These are phyloP conservation scores for Cucurbita moschata DNA, from an alignment of 306 rosid species.

Conservation along the genomic window DNA sequence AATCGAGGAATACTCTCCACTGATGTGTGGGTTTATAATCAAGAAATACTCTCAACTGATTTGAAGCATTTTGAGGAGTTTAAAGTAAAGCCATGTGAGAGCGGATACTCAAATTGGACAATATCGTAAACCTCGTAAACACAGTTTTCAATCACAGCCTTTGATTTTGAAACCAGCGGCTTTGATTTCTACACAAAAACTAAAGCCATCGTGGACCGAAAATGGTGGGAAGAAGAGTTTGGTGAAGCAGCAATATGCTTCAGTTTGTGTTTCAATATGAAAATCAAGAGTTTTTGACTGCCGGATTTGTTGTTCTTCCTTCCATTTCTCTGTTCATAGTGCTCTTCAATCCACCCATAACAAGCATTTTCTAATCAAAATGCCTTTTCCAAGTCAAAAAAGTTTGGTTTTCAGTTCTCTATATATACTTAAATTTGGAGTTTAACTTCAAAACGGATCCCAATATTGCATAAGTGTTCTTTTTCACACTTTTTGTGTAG, in stretches of 20 bases:
- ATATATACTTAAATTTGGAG: neutral
- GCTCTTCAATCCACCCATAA: neutral
- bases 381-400: neutral
- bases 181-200: neutral
- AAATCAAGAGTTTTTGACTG: too few relatives aligned
- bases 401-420: neutral
- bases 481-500: neutral
- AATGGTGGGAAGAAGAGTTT: neutral
- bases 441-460: too few relatives aligned
- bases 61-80: too few relatives aligned
- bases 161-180: neutral
- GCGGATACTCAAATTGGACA: too few relatives aligned
- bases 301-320: neutral
- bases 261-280: neutral
- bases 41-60: too few relatives aligned
- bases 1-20: too few relatives aligned
- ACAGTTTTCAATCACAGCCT: neutral
- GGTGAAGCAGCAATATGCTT: neutral
- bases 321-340: neutral
- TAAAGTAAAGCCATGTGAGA: too few relatives aligned
- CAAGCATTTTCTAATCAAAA: neutral
- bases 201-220: neutral
- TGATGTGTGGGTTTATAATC: too few relatives aligned
- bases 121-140: too few relatives aligned
- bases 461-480: too few relatives aligned